A percentile compares a stretch with the other conserved stretches of the same genome.
Evolutionary conservation across 2,329 filamentous ascomycete genomes (phyloP).

Genomic region (Pseudogymnoascus sp.): DNA sequence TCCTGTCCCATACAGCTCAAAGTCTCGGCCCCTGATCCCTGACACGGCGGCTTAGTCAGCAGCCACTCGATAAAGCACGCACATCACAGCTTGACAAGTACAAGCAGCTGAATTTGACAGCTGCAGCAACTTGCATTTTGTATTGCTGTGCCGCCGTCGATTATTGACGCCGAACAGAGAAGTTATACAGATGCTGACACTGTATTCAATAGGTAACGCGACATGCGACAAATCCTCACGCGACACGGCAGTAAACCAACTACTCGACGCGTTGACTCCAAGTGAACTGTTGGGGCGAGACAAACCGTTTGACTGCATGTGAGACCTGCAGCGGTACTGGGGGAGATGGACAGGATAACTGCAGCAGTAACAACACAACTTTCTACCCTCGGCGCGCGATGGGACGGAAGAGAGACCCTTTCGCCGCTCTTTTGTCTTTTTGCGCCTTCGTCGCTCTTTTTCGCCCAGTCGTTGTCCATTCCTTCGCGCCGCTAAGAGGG

Average conservation of each 20-base stretch:
- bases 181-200: background rate
- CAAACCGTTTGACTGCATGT: background rate
- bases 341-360: background rate
- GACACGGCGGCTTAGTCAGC: background rate
- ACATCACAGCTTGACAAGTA: background rate
- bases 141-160: background rate
- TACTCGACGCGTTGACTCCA: background rate
- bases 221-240: background rate
- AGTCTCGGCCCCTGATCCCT: background rate
- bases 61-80: background rate
- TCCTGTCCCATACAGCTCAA: background rate
- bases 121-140: no score
- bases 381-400: background rate
- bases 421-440: background rate
- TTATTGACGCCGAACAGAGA: background rate
- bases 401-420: background rate
- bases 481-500: background rate
- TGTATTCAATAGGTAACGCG: background rate
- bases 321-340: background rate
- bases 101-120: background rate
- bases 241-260: background rate
- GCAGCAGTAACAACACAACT: background rate
- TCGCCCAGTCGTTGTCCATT: background rate
- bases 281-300: background rate
- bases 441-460: no score